phyloP scores from a whole-genome alignment of 148 eudicot species.

The Rhododendron griersonianum region DNA sequence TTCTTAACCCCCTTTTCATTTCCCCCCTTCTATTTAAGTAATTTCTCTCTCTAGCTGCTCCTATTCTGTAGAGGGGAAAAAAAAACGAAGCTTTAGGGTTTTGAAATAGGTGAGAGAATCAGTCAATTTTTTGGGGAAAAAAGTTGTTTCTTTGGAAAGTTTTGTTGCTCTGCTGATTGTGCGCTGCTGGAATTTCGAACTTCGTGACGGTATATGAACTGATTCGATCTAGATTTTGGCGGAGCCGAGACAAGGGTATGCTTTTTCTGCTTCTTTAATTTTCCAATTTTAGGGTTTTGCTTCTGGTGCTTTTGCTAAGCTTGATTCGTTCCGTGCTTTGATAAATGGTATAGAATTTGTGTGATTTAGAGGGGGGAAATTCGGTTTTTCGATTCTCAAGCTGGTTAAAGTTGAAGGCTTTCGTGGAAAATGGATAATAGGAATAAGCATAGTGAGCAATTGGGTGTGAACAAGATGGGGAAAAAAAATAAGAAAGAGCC shows the following conservation, averaged over 20 bases:
- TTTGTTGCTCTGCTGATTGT: not conserved
- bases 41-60: not conserved
- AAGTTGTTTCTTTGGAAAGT: not conserved
- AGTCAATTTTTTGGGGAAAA: not conserved
- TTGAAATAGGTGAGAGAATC: not conserved
- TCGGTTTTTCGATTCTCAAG: not conserved
- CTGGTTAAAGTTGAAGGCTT: not conserved
- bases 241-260: slow-evolving; percentile 29
- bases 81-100: not conserved
- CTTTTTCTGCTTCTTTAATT: not conserved
- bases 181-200: not conserved
- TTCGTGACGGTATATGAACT: not conserved
- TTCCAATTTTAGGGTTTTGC: not conserved
- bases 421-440: slow-evolving; percentile 34
- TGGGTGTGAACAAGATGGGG: slow-evolving; percentile 83
- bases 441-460: slow-evolving; percentile 45
- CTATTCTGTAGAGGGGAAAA: not conserved
- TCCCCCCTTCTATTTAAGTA: not conserved
- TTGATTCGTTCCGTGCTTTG: slow-evolving; percentile 9
- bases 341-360: not conserved
- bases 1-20: not conserved
- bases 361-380: not conserved
- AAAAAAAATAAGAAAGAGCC: slow-evolving; percentile 67
- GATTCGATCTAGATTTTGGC: slow-evolving; percentile 8
- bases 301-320: slow-evolving; percentile 7